Percentiles rank a stretch among this genome's conserved stretches.
Evolutionary conservation across 2,329 filamentous ascomycete species (phyloP).

Genomic region (Calonectria ilicicola): DNA sequence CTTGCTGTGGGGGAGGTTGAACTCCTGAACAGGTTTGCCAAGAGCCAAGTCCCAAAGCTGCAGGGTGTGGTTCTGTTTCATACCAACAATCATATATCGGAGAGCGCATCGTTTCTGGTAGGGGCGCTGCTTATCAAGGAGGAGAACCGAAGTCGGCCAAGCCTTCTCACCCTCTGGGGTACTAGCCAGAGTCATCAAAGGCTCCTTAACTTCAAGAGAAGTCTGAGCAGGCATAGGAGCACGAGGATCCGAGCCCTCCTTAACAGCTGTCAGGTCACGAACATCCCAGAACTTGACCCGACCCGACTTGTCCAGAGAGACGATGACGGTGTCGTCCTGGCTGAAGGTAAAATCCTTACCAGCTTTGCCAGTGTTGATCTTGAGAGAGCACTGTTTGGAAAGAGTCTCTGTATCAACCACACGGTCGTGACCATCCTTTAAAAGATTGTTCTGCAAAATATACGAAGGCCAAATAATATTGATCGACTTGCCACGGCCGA

Average conservation of each 20-base stretch:
- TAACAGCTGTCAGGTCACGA: constrained; percentile 74
- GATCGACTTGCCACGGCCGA: constrained; percentile 95
- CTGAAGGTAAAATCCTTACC: constrained; percentile 99
- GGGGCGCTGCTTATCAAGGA: constrained; percentile 95
- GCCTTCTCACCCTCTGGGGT: constrained; percentile 92
- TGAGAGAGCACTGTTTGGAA: constrained; percentile 86
- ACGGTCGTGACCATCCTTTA: constrained; percentile 73
- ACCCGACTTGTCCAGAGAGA: constrained; percentile 96
- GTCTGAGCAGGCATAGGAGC: constrained; percentile 66
- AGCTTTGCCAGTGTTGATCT: constrained; percentile 97
- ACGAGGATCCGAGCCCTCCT: constrained; percentile 63
- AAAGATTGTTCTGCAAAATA: constrained; percentile 71
- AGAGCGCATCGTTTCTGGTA: constrained; percentile 91
- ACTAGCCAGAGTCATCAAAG: constrained; percentile 87
- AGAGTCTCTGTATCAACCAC: constrained; percentile 90
- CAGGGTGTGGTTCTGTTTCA: constrained; percentile 99
- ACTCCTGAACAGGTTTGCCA: constrained; percentile 94
- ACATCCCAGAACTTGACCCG: constrained; percentile 99
- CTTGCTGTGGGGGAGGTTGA: constrained; percentile 95
- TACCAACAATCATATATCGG: constrained; percentile 95
- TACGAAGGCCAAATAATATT: constrained; percentile 83
- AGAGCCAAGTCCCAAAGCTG: constrained; percentile 98
- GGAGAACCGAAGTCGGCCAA: constrained; percentile 94
- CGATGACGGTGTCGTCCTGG: constrained; percentile 93
- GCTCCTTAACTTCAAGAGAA: constrained; percentile 83